Evolutionary conservation across 116 monocot genomes (phyloP).

Genomic region (Thalassia testudinum): DNA sequence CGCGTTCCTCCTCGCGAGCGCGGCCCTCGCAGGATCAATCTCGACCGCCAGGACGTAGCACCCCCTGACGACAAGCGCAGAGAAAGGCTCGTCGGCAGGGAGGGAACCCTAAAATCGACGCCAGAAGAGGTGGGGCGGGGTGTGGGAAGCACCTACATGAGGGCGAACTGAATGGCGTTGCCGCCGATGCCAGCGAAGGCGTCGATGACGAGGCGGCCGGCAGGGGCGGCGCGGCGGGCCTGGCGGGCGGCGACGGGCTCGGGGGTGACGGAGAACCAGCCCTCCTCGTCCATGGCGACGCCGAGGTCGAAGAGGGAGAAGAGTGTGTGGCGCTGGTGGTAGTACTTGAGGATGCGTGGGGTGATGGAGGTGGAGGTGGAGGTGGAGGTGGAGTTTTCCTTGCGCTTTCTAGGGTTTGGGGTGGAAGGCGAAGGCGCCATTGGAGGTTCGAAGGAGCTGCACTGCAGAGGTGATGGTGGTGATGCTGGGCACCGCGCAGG

Average conservation of each 20-base stretch:
- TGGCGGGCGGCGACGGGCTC: slow-evolving; percentile 43
- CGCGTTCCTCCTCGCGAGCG: slow-evolving; percentile 36
- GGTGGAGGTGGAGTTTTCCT: not conserved
- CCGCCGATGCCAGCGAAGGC: slow-evolving; percentile 66
- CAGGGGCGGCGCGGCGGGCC: slow-evolving; percentile 16
- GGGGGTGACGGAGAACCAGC: slow-evolving; percentile 77
- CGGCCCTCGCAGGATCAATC: slow-evolving; percentile 36
- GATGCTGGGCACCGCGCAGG: too few relatives aligned
- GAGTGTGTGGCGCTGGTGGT: slow-evolving; percentile 44
- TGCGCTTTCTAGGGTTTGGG: not conserved
- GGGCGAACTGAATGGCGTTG: slow-evolving; percentile 64
- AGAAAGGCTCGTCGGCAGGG: too few relatives aligned
- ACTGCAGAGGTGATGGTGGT: too few relatives aligned
- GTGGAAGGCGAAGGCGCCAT: too few relatives aligned
- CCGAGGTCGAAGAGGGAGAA: slow-evolving; percentile 57
- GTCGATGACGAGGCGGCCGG: slow-evolving; percentile 29
- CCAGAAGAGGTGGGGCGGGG: too few relatives aligned
- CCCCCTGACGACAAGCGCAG: slow-evolving; percentile 13
- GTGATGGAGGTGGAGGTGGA: not conserved
- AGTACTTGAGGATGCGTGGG: slow-evolving; percentile 30
- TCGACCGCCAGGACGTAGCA: slow-evolving; percentile 45
- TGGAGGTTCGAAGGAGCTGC: too few relatives aligned
- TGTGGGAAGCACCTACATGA: slow-evolving; percentile 4
- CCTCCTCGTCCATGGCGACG: slow-evolving; percentile 56
- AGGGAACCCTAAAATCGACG: not conserved